These are phyloP conservation scores for Monascus purpureus DNA, from an alignment of 495 filamentous ascomycete species.

Conservation along the genomic window DNA sequence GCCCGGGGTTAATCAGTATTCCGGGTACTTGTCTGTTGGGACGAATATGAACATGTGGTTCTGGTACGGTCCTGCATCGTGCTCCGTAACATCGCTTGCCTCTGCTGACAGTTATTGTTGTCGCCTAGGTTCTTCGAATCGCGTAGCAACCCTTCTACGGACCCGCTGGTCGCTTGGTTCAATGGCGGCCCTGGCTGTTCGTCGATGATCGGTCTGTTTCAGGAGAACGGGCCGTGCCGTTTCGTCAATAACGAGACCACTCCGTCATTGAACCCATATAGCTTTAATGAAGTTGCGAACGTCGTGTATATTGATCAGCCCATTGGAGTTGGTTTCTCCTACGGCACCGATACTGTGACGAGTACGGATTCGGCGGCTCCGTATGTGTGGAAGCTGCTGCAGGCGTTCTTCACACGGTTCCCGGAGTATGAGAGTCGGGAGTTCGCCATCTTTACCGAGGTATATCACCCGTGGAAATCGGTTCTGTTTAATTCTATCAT, in stretches of 20 bases:
- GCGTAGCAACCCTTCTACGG: slow-evolving; percentile 31
- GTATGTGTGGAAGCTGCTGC: slow-evolving; percentile 39
- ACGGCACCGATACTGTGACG: slow-evolving; percentile 33
- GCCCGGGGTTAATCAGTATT: slow-evolving; percentile 40
- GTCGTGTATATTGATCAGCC: slow-evolving; percentile 46
- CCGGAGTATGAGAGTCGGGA: slow-evolving; percentile 38
- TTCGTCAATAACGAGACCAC: slow-evolving; percentile 33
- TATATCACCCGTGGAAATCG: neutral
- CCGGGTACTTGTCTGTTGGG: slow-evolving; percentile 39
- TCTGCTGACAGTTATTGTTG: too few relatives aligned
- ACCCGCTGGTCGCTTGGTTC: slow-evolving; percentile 39
- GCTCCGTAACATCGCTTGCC: neutral
- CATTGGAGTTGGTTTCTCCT: slow-evolving; percentile 40
- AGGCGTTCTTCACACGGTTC: slow-evolving; percentile 40
- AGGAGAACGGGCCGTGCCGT: slow-evolving; percentile 42
- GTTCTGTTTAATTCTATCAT: neutral
- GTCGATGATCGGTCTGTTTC: slow-evolving; percentile 42
- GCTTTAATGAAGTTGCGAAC: slow-evolving; percentile 38
- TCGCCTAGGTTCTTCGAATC: slow-evolving; percentile 38
- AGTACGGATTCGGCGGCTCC: slow-evolving; percentile 38
- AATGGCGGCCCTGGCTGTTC: slow-evolving; percentile 43
- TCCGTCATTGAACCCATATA: slow-evolving; percentile 35
- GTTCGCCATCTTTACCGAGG: slow-evolving; percentile 38
- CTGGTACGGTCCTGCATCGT: slow-evolving; percentile 17
- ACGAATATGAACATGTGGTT: slow-evolving; percentile 43